These are phyloP conservation scores for Alternaria panax DNA, from an alignment of 2,329 filamentous ascomycete species.

Conservation along the genomic window DNA sequence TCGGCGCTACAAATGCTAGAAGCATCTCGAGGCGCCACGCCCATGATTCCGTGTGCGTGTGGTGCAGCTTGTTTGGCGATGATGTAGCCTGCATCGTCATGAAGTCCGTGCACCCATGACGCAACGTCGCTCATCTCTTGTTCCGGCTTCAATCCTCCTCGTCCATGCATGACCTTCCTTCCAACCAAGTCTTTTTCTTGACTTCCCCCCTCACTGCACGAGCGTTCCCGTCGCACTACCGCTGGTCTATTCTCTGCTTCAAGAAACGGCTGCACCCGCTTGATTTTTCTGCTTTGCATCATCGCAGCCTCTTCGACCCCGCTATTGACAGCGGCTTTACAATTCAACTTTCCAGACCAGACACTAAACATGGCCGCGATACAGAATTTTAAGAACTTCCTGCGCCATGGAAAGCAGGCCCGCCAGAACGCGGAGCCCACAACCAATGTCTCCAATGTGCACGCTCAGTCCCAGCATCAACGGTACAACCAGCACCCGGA, in stretches of 20 bases:
- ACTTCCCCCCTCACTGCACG: slow-evolving; percentile 18
- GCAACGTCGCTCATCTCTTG: slow-evolving; percentile 30
- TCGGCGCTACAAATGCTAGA: not conserved
- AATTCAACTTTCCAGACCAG: slow-evolving; percentile 10
- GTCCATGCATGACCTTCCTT: slow-evolving; percentile 33
- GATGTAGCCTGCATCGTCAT: slow-evolving; percentile 40
- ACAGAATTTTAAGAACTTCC: slow-evolving; percentile 97
- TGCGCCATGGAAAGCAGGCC: slow-evolving; percentile 96
- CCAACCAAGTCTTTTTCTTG: slow-evolving; percentile 24
- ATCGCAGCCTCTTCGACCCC: slow-evolving; percentile 29
- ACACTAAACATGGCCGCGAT: slow-evolving; percentile 69
- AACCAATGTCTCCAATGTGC: slow-evolving; percentile 68
- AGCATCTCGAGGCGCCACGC: slow-evolving; percentile 4
- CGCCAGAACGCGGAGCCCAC: slow-evolving; percentile 71
- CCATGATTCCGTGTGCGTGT: slow-evolving; percentile 19
- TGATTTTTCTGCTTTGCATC: slow-evolving; percentile 7
- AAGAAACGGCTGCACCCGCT: slow-evolving; percentile 28
- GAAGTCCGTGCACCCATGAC: slow-evolving; percentile 15
- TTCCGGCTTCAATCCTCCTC: slow-evolving; percentile 27
- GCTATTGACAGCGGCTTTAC: slow-evolving; percentile 25
- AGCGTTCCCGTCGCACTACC: slow-evolving; percentile 21
- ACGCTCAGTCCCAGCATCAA: slow-evolving; percentile 66
- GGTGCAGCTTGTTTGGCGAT: slow-evolving; percentile 30
- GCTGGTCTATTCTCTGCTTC: slow-evolving; percentile 16
- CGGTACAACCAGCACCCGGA: slow-evolving; percentile 57